A percentile compares a stretch with the other conserved stretches of the same genome.
phyloP scores from a whole-genome alignment of 2,329 filamentous ascomycete genomes.

The Fusarium buxicola region DNA sequence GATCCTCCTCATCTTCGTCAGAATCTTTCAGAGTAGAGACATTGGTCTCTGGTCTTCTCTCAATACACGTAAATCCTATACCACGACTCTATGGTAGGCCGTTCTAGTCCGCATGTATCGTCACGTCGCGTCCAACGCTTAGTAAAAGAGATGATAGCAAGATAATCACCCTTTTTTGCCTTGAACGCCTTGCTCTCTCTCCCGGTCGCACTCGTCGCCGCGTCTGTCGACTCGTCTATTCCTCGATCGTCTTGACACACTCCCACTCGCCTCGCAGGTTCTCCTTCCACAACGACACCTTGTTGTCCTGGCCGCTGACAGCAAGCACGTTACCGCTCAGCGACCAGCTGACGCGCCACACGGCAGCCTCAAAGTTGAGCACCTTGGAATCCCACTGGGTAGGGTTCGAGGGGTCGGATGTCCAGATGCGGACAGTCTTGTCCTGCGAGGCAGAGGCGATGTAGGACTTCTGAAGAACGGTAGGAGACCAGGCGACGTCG shows the following conservation, averaged over 20 bases:
- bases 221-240: constrained; percentile 67
- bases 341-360: constrained; percentile 99
- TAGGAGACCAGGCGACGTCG: constrained; percentile 97
- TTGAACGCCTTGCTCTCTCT: constrained; percentile 53
- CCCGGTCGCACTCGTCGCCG: constrained; percentile 71
- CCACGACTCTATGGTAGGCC: constrained; percentile 4
- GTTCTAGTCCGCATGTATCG: constrained; percentile 6
- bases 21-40: background rate
- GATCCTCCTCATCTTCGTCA: constrained; percentile 1
- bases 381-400: constrained; percentile 87
- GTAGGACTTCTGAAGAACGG: constrained; percentile 93
- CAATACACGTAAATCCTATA: constrained; percentile 3
- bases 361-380: constrained; percentile 86
- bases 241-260: constrained; percentile 95
- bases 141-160: constrained; percentile 39
- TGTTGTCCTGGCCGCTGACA: constrained; percentile 94
- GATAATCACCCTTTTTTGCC: constrained; percentile 47
- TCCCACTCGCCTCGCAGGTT: constrained; percentile 97
- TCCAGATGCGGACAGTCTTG: constrained; percentile 98
- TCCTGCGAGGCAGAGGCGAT: constrained; percentile 96
- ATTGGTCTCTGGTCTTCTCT: background rate
- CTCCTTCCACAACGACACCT: constrained; percentile 98
- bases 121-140: constrained; percentile 29
- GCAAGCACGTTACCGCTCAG: constrained; percentile 96
- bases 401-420: constrained; percentile 70